A percentile compares a stretch with the other conserved stretches of the same genome.
Conservation (phyloP, 2,329 filamentous ascomycete species). For the Exophiala bonariae region DNA sequence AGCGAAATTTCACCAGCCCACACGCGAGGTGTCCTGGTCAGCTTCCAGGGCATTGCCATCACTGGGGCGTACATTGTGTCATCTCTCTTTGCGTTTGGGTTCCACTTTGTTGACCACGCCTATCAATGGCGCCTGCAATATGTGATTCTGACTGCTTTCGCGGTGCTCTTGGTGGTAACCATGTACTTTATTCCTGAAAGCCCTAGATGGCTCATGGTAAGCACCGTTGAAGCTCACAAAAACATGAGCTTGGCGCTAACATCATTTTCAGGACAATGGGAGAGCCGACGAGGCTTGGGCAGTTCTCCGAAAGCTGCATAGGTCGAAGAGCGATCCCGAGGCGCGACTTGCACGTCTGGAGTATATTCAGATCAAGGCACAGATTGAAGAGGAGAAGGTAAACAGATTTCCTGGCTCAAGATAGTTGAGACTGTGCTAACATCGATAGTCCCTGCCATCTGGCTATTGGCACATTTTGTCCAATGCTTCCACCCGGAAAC, state of each 20-base stretch:
- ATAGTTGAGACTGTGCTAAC: not conserved
- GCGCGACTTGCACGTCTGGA: constrained; percentile 1
- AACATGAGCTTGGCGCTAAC: not conserved
- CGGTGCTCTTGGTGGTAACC: constrained; percentile 60
- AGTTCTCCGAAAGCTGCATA: constrained; percentile 6
- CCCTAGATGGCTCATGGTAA: constrained; percentile 57
- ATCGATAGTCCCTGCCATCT: constrained; percentile 4
- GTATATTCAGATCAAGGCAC: constrained; percentile 9
- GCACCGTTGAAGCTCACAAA: not conserved
- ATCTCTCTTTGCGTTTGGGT: constrained; percentile 3
- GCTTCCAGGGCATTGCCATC: constrained; percentile 9
- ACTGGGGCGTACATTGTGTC: constrained; percentile 11
- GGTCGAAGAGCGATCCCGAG: not conserved
- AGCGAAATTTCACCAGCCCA: constrained; percentile 11
- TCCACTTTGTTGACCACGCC: constrained; percentile 3
- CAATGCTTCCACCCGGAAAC: not conserved
- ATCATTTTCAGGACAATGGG: constrained; percentile 4
- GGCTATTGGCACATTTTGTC: constrained; percentile 13
- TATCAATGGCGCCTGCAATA: constrained; percentile 16
- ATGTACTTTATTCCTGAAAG: constrained; percentile 71
- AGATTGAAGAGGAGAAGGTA: constrained; percentile 14
- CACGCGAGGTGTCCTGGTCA: constrained; percentile 13
- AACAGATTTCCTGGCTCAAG: not conserved
- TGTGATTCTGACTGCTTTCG: constrained; percentile 24
- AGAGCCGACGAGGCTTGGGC: constrained; percentile 6